Base-by-base conservation (phyloP, 1,284 basidiomycete species). In the Kwoniella shivajii region DNA sequence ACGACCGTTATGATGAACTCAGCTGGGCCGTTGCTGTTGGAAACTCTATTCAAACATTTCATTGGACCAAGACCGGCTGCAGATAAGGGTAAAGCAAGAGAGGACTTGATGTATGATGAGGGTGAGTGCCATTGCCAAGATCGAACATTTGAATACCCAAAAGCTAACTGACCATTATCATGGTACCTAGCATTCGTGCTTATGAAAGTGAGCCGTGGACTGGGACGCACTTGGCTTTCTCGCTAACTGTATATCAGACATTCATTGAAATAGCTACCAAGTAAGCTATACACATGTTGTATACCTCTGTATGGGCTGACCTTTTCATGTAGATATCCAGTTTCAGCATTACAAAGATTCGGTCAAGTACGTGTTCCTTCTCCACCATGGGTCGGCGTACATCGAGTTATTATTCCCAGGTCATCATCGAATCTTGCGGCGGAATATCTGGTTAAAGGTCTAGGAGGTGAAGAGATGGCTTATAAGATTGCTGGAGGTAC, bases 331-430 rank as follows among this genome's bases (percentile, higher is more conserved):
- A 83, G 83, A 57, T 88, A 91, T 73, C 86, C 89, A 0, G 86
- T 93, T 3, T 90, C 93, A 72, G 89, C 92, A 50, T 79, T 92
- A 0, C 92, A 95, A 75, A 82, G 84, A 33, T 92, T 95, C 68
- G 85, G 88, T 4, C 92, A 94, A 69, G 88, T 87, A 0, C 85
- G 87, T 16, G 91, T 90, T 0, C 90, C 90, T 0, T 85, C 90
- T 3, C 90, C 93, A 3, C 92, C 92, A 39, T 93, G 89, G 86
- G 88, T 92, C 3, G 88, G 87, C 60, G 84, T 90, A 31, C 83
- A 92, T 39, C 84, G 87, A 26, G 81, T 91, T 4, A 73, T 87
- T 6, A 84, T 99, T 2, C 81, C 82, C 0, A 75, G 81, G 31
- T 61, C 69, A 18, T 86, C 83, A 55, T 92, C 92, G 67, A 84